Conservation (phyloP, 345 rosid genomes). For the Jatropha curcas region DNA sequence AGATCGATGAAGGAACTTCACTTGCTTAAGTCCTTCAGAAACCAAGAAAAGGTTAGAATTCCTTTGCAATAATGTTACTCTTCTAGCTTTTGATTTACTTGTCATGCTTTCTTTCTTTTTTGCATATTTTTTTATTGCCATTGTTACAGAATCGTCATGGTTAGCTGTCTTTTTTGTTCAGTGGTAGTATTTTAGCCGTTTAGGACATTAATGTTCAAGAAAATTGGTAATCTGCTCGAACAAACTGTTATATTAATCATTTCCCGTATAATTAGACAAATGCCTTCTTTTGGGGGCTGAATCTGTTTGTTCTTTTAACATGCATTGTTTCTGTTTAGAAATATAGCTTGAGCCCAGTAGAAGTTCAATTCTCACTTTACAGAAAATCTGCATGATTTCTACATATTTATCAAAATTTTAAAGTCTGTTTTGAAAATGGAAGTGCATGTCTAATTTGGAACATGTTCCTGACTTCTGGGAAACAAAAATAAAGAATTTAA, state of each 20-base stretch:
- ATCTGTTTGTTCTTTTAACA: too few relatives aligned
- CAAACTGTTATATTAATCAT: background rate
- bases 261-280: too few relatives aligned
- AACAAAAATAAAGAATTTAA: background rate
- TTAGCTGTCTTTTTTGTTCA: background rate
- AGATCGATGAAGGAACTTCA: conserved; percentile 20
- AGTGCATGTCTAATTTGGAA: background rate
- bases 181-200: background rate
- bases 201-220: background rate
- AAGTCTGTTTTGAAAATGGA: too few relatives aligned
- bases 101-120: background rate
- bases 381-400: too few relatives aligned
- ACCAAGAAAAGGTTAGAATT: conserved; percentile 23
- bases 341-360: too few relatives aligned
- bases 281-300: too few relatives aligned
- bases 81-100: conserved; percentile 2
- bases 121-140: conserved; percentile 9
- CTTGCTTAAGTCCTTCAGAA: conserved; percentile 10
- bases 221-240: conserved; percentile 2
- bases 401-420: too few relatives aligned
- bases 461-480: background rate
- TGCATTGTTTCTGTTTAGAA: too few relatives aligned
- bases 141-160: background rate
- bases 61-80: background rate
- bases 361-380: too few relatives aligned